These are phyloP conservation scores for Babesia caballi DNA, from an alignment of 169 alveolate species.

Conservation along the genomic window DNA sequence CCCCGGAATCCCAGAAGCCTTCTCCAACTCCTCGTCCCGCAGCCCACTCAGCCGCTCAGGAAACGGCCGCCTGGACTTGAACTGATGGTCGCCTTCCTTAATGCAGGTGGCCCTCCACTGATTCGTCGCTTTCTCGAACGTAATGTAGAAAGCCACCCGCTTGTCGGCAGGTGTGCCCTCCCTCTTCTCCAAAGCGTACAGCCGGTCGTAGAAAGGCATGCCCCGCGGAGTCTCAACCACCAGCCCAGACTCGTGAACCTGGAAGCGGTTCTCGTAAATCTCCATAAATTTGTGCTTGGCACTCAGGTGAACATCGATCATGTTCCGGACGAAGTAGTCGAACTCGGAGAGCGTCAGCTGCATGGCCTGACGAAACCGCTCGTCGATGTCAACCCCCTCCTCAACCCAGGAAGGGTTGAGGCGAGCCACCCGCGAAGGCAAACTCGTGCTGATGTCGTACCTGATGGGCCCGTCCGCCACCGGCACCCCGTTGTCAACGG, in stretches of 20 bases:
- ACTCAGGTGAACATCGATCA: slow-evolving; percentile 63
- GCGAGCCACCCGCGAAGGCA: slow-evolving; percentile 77
- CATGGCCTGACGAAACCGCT: slow-evolving; percentile 50
- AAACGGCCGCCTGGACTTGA: slow-evolving; percentile 71
- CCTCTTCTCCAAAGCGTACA: slow-evolving; percentile 67
- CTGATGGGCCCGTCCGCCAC: slow-evolving; percentile 71
- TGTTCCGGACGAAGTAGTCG: slow-evolving; percentile 46
- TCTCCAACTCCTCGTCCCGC: slow-evolving; percentile 60
- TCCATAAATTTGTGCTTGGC: slow-evolving; percentile 57
- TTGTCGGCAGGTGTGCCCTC: slow-evolving; percentile 42
- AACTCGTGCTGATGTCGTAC: slow-evolving; percentile 75
- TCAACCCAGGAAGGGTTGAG: slow-evolving; percentile 86
- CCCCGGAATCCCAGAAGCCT: slow-evolving; percentile 69
- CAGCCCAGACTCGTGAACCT: slow-evolving; percentile 73
- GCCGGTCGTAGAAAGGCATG: slow-evolving; percentile 69
- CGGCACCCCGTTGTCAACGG: slow-evolving; percentile 87
- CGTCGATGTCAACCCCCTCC: slow-evolving; percentile 67
- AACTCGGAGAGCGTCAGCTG: slow-evolving; percentile 42
- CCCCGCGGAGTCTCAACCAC: slow-evolving; percentile 64
- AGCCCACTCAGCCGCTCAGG: slow-evolving; percentile 75
- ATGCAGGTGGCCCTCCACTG: slow-evolving; percentile 29
- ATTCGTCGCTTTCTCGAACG: slow-evolving; percentile 45
- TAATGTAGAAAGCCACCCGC: slow-evolving; percentile 57
- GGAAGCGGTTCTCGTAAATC: slow-evolving; percentile 64
- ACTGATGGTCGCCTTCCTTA: slow-evolving; percentile 59